Evolutionary conservation across 2,329 filamentous ascomycete species (phyloP), one percentile per base, ranked within the genome.

Genomic region (Aspergillus sp.): DNA sequence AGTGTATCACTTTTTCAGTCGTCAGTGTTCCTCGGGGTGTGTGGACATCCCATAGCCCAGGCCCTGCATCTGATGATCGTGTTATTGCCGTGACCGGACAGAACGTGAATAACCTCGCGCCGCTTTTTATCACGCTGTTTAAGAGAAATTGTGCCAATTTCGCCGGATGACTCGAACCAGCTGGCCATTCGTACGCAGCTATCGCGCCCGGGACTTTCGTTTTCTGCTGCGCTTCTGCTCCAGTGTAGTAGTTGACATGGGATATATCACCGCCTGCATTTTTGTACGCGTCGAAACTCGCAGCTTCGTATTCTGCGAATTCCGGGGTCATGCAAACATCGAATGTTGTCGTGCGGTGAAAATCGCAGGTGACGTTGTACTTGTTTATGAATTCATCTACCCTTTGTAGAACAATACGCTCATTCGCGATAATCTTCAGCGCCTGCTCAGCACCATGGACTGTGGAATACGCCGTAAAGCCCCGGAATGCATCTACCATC

Each of bases 171-270:
- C 64, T 72, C 3, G 72, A 75, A 3, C 71, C 74, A 12, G 73
- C 74, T 3, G 74, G 71, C 74, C 74, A 77, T 52, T 76, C 74
- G 49, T 77, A 77, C 6, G 74, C 74, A n/a, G 69, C 65, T 9
- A 74, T 46, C 0, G 70, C 69, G 2, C 58, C 58, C 3, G 56
- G 44, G 4, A 76, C 62, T 23, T 68, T 61, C 0, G 73, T 74
- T 47, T 59, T 64, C 6, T 41, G 41, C 42, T 54, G 56, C 3
- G 72, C 72, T 41, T 73, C 68, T n/a, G 68, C 59, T 15, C 66
- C 70, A 27, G 67, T 55, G 46, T 68, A 70, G 47, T 66, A 64
- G 37, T 60, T 64, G 45, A 75, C 63, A 47, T 73, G 69, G 5
- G 68, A 70, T 3, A 70, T 61, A 52, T 75, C 71, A 1, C 73